Evolutionary conservation across 305 asterid species (phyloP).

Genomic region (Solanum hybrid): DNA sequence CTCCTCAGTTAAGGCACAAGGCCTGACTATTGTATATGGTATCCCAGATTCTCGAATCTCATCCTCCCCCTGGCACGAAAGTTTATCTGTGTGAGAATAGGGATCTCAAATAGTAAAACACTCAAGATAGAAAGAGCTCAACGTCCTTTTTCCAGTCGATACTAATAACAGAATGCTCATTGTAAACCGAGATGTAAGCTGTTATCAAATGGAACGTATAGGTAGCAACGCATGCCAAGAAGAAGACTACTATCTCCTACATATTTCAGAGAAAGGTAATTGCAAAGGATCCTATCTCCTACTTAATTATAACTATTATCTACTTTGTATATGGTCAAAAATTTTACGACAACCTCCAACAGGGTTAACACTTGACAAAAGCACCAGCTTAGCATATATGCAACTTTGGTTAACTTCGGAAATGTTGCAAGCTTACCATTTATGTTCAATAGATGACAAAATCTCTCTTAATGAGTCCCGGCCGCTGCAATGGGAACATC

Average conservation of each 20-base stretch:
- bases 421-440: background rate
- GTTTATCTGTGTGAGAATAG: background rate
- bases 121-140: background rate
- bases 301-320: background rate
- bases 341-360: background rate
- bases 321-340: background rate
- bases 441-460: background rate
- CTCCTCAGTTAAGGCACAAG: conserved; percentile 94
- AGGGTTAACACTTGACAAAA: background rate
- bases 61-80: conserved; percentile 68
- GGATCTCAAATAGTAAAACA: background rate
- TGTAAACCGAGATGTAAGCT: background rate
- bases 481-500: background rate
- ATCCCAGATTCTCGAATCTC: conserved; percentile 78
- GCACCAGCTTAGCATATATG: background rate
- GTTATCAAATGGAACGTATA: background rate
- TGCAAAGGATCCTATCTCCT: background rate
- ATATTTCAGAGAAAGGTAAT: background rate
- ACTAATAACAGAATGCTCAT: background rate
- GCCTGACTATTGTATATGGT: conserved; percentile 73
- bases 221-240: background rate
- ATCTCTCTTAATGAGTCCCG: background rate
- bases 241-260: background rate
- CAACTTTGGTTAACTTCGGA: background rate
- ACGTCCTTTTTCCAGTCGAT: background rate